Evolutionary conservation across 192 early-diverging fungal species (phyloP), one percentile per base, ranked within the genome.

Genomic region (Funneliformis geosporum): DNA sequence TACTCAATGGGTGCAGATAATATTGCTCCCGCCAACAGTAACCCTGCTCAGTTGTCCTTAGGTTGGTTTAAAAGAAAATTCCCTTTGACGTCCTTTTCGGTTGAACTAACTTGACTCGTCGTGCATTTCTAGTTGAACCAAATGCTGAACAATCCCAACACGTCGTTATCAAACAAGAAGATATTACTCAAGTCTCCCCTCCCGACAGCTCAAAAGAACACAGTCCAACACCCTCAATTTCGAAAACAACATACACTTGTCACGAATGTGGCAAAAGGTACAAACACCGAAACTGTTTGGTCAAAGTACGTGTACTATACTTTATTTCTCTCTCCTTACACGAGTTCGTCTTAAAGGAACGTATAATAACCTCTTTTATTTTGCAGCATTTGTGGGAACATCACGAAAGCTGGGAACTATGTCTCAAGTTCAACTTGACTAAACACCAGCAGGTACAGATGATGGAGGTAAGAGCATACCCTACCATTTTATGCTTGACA

Each of bases 391-490:
- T 86, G 33, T 90, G 89, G 89, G 89, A 90, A 83, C 89, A 90
- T 79, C 89, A 90, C 84, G 89, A 89, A 60, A 85, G 85, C 75
- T 90, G 89, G 89, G 88, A 89, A 33, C 77, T 86, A 16, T 90
- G 89, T 76, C 84, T 90, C 28, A 89, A 89, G 75, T 90, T 89
- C 78, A 90, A 90, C 79, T 74, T 90, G 75, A 88, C 89, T 39
- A 90, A 90, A 75, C 89, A 90, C 82, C 89, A 90, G 84, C 89
- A 90, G 78, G 89, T 90, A 7, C 89, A 90, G 75, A 90, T 90
- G 89, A 90, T 90, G 89, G 89, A 90, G 87, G 87, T 81, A 73
- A 42, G 46, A 18, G n/a, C 47, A 33, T 21, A 27, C 16, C 27
- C 33, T 59, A 79, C n/a, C 14, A 25, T 38, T 27, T 8, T 40